phyloP scores from a whole-genome alignment of 2,329 filamentous ascomycete species.

The Fusarium fujikuroi region DNA sequence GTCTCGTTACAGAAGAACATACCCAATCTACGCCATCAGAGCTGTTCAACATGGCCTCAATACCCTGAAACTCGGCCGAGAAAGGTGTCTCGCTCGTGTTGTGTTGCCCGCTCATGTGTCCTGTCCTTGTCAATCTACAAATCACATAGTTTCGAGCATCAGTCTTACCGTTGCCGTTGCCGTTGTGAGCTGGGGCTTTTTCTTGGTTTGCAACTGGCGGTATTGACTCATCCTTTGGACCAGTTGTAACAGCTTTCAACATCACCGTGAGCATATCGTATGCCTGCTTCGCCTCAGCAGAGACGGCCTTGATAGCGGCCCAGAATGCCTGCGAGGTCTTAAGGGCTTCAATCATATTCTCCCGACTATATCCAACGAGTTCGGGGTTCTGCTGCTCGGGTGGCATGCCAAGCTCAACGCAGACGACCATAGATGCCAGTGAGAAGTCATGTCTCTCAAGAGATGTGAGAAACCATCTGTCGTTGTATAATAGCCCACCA shows the following conservation, averaged over 20 bases:
- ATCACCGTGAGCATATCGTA: constrained; percentile 26
- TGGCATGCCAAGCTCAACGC: constrained; percentile 23
- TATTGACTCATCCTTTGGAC: neutral
- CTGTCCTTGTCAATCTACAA: neutral
- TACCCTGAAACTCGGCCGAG: constrained; percentile 13
- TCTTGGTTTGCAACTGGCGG: neutral
- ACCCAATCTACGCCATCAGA: constrained; percentile 36
- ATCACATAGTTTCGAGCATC: accelerated
- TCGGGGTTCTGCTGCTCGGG: neutral
- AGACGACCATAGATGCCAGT: constrained; percentile 32
- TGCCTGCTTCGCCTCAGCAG: constrained; percentile 26
- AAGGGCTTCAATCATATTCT: constrained; percentile 14
- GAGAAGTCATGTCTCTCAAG: constrained; percentile 33
- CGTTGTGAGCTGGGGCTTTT: neutral
- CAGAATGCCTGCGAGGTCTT: constrained; percentile 28
- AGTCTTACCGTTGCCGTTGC: neutral
- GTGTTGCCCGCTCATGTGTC: neutral
- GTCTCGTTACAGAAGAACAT: accelerated
- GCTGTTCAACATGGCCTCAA: constrained; percentile 26
- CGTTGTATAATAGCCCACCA: constrained; percentile 11
- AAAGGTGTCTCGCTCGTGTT: neutral
- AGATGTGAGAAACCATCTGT: constrained; percentile 32
- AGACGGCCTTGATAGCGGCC: constrained; percentile 13
- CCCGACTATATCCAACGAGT: neutral
- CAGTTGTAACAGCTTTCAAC: constrained; percentile 11